These are phyloP conservation scores for Magnaporthiopsis rhizophila DNA, from an alignment of 2,329 filamentous ascomycete genomes.

Conservation along the genomic window DNA sequence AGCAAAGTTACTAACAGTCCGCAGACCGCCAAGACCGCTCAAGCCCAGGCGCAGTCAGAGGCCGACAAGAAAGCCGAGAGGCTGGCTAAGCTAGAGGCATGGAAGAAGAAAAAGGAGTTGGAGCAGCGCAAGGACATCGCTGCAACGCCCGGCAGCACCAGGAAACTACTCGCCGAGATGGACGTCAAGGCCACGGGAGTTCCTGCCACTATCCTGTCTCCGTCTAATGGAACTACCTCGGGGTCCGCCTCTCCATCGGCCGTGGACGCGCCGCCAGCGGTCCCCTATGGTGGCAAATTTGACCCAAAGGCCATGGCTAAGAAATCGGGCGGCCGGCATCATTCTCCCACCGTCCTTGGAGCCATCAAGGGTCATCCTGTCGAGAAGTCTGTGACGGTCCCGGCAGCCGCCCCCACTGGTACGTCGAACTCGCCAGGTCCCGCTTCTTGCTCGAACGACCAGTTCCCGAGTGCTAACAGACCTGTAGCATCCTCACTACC, in stretches of 20 bases:
- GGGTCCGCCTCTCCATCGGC: conserved; percentile 37
- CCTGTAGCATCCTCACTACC: conserved; percentile 7
- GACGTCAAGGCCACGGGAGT: conserved; percentile 55
- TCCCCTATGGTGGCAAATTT: conserved; percentile 69
- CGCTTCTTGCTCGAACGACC: no score
- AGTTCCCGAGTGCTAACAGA: not conserved
- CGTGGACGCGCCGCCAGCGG: conserved; percentile 40
- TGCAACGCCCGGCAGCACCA: conserved; percentile 54
- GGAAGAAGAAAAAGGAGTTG: conserved; percentile 84
- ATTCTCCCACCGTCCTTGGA: conserved; percentile 46
- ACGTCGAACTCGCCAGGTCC: not conserved
- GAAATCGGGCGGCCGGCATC: conserved; percentile 57
- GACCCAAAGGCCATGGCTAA: conserved; percentile 82
- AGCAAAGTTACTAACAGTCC: conserved; percentile 1
- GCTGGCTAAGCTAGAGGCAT: conserved; percentile 75
- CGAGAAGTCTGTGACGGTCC: conserved; percentile 21
- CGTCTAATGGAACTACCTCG: conserved; percentile 38
- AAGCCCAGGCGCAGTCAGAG: conserved; percentile 49
- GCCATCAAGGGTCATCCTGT: conserved; percentile 32
- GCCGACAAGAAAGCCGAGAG: conserved; percentile 73
- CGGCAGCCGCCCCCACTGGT: not conserved
- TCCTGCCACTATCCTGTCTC: conserved; percentile 21
- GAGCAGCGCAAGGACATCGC: conserved; percentile 66
- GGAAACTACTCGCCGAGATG: conserved; percentile 64
- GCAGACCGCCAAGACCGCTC: conserved; percentile 47